Base-by-base conservation (phyloP, 805 yeast species). In the Starmerella vaccinii region DNA sequence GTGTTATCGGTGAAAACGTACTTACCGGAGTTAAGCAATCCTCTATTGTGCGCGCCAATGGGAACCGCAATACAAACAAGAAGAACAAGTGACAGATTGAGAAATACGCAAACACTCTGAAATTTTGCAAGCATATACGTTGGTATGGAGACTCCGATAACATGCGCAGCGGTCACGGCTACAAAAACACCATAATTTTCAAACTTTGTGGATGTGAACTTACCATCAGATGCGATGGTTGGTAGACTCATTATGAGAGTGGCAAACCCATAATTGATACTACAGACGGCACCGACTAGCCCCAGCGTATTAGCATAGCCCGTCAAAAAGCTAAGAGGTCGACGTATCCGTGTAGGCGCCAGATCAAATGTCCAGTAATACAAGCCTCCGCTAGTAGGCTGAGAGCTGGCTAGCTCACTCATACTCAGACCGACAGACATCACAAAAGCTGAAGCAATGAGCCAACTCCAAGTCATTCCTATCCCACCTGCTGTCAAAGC, bases 331-430 rank as follows among this genome's bases (percentile, higher is more conserved):
- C 82, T 76, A 27, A 80, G 63, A 0, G 81, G 78, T 18, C 75
- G 73, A 59, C 76, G 72, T 27, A 70, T 57, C 4, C 59, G 57
- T 44, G 70, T 74, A 1, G 86, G 88, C 22, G 87, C 78, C 61
- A 78, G 81, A 61, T 78, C 74, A 63, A 72, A 78, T 1, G 84
- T 77, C 80, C 83, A 79, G 64, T 75, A 78, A 61, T 80, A 83
- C 37, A 82, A 67, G 10, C 89, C 89, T 49, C 89, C 89, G 19
- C 83, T 76, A 0, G 89, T 82, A 24, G 90, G 89, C 56, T 80
- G 75, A 1, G 87, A 76, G 32, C 81, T 74, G 0, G 82, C 84
- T 53, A 81, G 64, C 59, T 81, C 82, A 5, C 84, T 71, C 79
- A 83, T 76, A n/a, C 82, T 71, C 7, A 75, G 55, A 18, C 86